Conservation (phyloP, 345 rosid genomes). For the Clausena lansium region DNA sequence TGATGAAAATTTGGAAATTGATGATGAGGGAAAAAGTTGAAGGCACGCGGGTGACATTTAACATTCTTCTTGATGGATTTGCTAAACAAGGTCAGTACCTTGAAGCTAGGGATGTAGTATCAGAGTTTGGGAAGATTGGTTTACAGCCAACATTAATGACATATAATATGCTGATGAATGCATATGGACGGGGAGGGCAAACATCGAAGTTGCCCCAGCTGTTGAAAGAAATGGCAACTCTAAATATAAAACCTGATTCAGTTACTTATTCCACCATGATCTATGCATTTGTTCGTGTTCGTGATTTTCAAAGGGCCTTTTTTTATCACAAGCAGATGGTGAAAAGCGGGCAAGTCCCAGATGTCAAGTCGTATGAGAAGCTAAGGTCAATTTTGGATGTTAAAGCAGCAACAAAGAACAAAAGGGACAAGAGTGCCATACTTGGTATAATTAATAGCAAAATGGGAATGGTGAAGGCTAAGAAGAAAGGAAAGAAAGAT, state of each 20-base stretch:
- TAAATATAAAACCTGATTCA: slow-evolving; percentile 73
- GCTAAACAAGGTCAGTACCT: slow-evolving; percentile 83
- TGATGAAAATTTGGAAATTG: slow-evolving; percentile 78
- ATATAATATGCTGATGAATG: slow-evolving; percentile 93
- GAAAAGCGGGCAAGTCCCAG: slow-evolving; percentile 72
- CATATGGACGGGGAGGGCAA: slow-evolving; percentile 84
- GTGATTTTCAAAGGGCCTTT: slow-evolving; percentile 89
- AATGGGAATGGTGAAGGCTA: slow-evolving; percentile 58
- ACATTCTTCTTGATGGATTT: slow-evolving; percentile 81
- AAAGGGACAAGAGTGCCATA: slow-evolving; percentile 68
- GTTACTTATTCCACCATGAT: slow-evolving; percentile 84
- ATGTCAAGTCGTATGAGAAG: slow-evolving; percentile 69
- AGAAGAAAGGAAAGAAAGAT: slow-evolving; percentile 74
- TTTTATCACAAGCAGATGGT: slow-evolving; percentile 90
- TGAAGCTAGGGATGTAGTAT: slow-evolving; percentile 80
- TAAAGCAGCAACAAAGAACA: slow-evolving; percentile 68
- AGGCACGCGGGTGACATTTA: slow-evolving; percentile 77
- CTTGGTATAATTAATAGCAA: slow-evolving; percentile 77
- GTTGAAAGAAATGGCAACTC: slow-evolving; percentile 72
- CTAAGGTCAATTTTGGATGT: slow-evolving; percentile 72
- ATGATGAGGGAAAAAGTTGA: slow-evolving; percentile 55
- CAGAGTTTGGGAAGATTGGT: slow-evolving; percentile 73
- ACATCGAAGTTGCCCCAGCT: slow-evolving; percentile 76
- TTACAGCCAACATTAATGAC: slow-evolving; percentile 81
- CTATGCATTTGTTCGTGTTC: slow-evolving; percentile 75